Evolutionary conservation across 2,329 filamentous ascomycete species (phyloP).

Genomic region (Ophiostoma angusticollis): DNA sequence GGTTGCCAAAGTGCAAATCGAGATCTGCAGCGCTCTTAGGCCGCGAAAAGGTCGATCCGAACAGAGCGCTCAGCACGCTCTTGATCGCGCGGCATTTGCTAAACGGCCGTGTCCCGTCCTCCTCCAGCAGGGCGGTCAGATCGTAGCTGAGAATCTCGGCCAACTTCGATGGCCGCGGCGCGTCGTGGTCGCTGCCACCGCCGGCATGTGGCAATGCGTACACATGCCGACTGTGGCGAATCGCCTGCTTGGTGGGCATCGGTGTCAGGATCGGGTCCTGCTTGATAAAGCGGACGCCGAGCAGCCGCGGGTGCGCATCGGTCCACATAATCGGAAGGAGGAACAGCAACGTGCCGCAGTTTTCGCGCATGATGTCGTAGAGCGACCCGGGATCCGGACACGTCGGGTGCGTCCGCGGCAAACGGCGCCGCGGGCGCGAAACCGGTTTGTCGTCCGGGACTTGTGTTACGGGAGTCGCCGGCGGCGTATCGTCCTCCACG

Average conservation of each 20-base stretch:
- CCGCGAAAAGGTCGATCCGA: constrained; percentile 20
- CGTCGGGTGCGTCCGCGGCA: neutral
- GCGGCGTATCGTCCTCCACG: no score
- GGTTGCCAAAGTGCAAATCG: constrained; percentile 35
- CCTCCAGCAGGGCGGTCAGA: constrained; percentile 30
- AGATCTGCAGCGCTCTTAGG: constrained; percentile 28
- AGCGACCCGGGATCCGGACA: constrained; percentile 36
- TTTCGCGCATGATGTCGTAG: constrained; percentile 36
- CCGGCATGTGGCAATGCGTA: neutral
- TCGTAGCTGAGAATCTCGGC: constrained; percentile 30
- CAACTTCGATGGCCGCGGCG: constrained; percentile 24
- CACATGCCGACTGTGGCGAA: constrained; percentile 14
- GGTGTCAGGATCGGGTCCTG: constrained; percentile 29
- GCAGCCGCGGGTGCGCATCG: constrained; percentile 34
- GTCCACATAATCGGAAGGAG: constrained; percentile 44
- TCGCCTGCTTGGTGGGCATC: constrained; percentile 20
- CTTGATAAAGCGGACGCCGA: constrained; percentile 33
- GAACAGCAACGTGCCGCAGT: constrained; percentile 36
- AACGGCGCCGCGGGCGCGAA: neutral
- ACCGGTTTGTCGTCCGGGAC: neutral
- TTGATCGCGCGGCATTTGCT: constrained; percentile 29
- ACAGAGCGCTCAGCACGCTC: constrained; percentile 32
- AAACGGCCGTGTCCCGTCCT: constrained; percentile 22
- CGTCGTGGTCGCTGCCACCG: constrained; percentile 19
- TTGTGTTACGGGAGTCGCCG: no score